Conservation (phyloP, 2,329 filamentous ascomycete genomes). For the Fusarium piperis region DNA sequence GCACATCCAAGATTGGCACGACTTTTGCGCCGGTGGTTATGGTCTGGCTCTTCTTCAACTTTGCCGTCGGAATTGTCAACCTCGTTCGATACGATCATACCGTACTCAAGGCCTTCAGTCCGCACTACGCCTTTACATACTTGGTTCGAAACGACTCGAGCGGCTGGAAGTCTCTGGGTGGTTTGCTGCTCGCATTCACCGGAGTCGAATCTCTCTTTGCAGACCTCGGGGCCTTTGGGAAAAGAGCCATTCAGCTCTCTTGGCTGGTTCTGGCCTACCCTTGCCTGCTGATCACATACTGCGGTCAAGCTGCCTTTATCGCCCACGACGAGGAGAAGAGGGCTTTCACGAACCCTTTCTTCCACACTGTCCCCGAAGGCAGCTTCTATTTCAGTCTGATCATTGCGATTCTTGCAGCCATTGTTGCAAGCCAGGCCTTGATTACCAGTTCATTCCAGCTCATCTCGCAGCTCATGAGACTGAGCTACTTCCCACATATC, state of each 20-base stretch:
- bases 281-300: slow-evolving; percentile 72
- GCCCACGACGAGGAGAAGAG: slow-evolving; percentile 60
- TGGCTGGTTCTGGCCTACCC: slow-evolving; percentile 77
- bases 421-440: slow-evolving; percentile 82
- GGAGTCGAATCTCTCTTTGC: slow-evolving; percentile 84
- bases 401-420: slow-evolving; percentile 74
- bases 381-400: slow-evolving; percentile 75
- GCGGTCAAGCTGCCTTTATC: slow-evolving; percentile 80
- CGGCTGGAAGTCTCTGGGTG: slow-evolving; percentile 74
- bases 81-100: slow-evolving; percentile 61
- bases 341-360: slow-evolving; percentile 73
- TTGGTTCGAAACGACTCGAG: slow-evolving; percentile 66
- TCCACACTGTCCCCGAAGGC: slow-evolving; percentile 73
- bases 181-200: slow-evolving; percentile 78
- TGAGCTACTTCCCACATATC: slow-evolving; percentile 79
- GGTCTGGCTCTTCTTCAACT: slow-evolving; percentile 73
- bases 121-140: slow-evolving; percentile 69
- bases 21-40: slow-evolving; percentile 74
- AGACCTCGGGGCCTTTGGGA: slow-evolving; percentile 79
- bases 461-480: slow-evolving; percentile 76
- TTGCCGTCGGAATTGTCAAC: slow-evolving; percentile 71
- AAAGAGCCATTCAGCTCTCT: slow-evolving; percentile 74
- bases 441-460: slow-evolving; percentile 79
- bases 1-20: slow-evolving; percentile 67
- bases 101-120: slow-evolving; percentile 66